Percentiles rank a stretch among this genome's conserved stretches.
Conservation (phyloP, 257 asterid genomes). For the Cinchona pubescens region DNA sequence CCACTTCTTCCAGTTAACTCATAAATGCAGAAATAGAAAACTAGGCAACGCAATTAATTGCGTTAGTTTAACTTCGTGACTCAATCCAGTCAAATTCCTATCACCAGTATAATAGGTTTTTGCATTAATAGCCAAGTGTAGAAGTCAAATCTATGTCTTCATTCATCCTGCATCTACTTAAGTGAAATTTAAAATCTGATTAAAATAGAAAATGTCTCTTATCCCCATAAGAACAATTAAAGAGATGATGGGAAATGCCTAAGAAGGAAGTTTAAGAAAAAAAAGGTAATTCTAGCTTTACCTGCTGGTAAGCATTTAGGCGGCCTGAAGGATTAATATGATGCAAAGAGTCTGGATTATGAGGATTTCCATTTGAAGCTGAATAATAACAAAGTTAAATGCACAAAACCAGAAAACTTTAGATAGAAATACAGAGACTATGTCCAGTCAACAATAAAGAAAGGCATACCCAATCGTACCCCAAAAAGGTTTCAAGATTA, state of each 20-base stretch:
- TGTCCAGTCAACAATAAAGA: conserved; percentile 1
- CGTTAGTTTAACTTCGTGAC: background rate
- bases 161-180: background rate
- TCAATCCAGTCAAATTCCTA: background rate
- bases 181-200: background rate
- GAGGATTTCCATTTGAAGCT: conserved; percentile 76
- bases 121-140: background rate
- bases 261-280: background rate
- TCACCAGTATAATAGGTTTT: background rate
- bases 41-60: background rate
- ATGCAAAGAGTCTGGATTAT: conserved; percentile 52
- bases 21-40: background rate
- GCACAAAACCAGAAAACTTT: conserved; percentile 11
- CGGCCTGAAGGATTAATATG: conserved; percentile 62
- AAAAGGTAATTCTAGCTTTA: conserved; percentile 20
- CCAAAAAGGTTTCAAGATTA: background rate
- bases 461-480: background rate
- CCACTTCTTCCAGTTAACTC: background rate
- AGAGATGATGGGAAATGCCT: background rate
- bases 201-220: background rate
- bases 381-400: conserved; percentile 20
- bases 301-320: conserved; percentile 74
- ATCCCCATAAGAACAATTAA: conserved; percentile 9
- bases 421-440: background rate
- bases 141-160: background rate